Evolutionary conservation across 345 rosid genomes (phyloP), one percentile per base, ranked within the genome.

Genomic region (Eucalyptus sideroxylon): DNA sequence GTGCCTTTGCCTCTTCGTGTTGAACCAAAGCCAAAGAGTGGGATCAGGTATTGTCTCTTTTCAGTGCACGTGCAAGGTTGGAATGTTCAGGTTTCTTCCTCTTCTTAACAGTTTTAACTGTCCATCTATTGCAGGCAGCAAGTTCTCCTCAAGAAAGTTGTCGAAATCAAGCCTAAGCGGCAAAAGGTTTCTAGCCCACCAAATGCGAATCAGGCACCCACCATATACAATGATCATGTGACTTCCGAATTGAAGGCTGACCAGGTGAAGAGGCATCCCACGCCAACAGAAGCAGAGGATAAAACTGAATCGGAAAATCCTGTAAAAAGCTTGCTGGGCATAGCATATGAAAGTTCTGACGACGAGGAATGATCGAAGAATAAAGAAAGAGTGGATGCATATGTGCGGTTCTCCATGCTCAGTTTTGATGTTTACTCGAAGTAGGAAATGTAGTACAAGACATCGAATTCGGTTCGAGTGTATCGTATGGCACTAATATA

Each of bases 1-100:
- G 93, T 96, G 92, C 98, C 98, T 53, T 93, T 97, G 93, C 88
- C 99, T 16, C 98, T 97, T 80, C 98, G 99, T 65, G 98, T 97
- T 65, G 99, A 98, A 89, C 99, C 99, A 67, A 98, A 98, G 92
- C 95, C 98, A 69, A 98, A 96, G 94, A 96, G 99, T 89, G 97
- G 99, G 87, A 98, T 97, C 87, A 97, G 99, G 98, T 97, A 90
- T 77, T 77, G 47, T 77, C 27, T 87, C 65, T 88, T n/a, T 40
- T 16, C 26, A 45, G 82, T 45, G 56, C 83, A 47, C 34, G 88
- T 24, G 51, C 72, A 30, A 15, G 81, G 34, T 86, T 55, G 14
- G 27, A 45, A 27, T 85, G 24, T 87, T 9, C 11, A 42, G 37
- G 50, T 87, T 42, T 50, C 42, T 44, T 62, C 67, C 82, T 21